Conservation (phyloP, 2,329 filamentous ascomycete species). For the Zymoseptoria brevis region DNA sequence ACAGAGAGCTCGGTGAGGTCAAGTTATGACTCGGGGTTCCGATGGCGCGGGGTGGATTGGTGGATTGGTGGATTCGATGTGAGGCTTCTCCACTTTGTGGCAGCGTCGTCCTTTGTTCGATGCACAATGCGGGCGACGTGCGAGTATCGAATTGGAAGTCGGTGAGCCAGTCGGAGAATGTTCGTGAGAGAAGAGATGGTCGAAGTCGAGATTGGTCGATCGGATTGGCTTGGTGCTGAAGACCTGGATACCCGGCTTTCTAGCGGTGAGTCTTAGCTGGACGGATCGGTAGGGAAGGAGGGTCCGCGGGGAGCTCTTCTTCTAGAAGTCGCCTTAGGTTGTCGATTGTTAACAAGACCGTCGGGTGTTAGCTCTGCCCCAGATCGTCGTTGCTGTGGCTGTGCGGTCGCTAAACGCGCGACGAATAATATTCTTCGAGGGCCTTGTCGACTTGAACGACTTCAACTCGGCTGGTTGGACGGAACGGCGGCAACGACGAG, state of each 20-base stretch:
- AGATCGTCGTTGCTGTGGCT: neutral
- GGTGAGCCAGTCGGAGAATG: neutral
- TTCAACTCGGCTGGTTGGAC: neutral
- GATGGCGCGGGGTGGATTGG: neutral
- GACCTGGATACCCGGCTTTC: neutral
- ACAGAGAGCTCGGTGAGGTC: neutral
- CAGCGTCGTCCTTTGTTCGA: neutral
- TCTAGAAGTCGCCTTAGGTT: neutral
- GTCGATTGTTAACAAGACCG: neutral
- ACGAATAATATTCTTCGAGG: neutral
- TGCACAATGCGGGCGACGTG: neutral
- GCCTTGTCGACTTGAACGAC: neutral
- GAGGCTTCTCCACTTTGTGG: neutral
- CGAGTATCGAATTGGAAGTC: neutral
- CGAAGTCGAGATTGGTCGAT: neutral
- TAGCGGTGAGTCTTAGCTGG: neutral
- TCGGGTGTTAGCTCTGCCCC: neutral
- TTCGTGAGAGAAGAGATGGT: neutral
- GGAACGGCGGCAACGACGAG: neutral
- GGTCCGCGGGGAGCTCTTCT: neutral
- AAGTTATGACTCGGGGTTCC: neutral
- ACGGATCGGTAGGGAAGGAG: neutral
- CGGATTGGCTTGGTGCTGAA: neutral
- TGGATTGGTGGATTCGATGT: neutral
- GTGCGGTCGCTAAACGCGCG: neutral